phyloP scores from a whole-genome alignment of 2,329 filamentous ascomycete genomes.

The Fusarium agapanthi region DNA sequence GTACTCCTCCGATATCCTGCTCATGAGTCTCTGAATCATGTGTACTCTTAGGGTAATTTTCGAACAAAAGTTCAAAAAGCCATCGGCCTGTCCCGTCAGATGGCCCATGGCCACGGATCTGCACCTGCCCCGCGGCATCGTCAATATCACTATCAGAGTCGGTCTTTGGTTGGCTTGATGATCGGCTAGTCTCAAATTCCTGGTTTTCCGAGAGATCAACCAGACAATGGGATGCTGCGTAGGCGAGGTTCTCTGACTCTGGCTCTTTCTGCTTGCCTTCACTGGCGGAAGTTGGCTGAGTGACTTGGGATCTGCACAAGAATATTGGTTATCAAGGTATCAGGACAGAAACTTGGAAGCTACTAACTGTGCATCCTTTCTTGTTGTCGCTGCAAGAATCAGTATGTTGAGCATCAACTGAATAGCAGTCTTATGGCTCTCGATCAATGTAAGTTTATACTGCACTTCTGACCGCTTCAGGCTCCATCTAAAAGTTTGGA shows the following conservation, averaged over 20 bases:
- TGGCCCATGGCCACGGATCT: background rate
- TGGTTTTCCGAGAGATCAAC: background rate
- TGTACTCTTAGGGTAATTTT: background rate
- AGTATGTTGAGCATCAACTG: background rate
- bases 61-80: background rate
- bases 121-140: rapidly evolving
- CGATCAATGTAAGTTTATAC: background rate
- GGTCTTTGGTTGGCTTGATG: rapidly evolving
- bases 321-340: background rate
- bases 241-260: background rate
- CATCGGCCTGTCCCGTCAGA: background rate
- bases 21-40: background rate
- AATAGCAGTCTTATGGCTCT: background rate
- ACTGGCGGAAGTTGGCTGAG: rapidly evolving
- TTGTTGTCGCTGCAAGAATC: background rate
- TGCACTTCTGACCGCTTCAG: background rate
- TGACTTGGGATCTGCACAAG: background rate
- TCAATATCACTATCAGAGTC: background rate
- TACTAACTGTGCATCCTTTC: background rate
- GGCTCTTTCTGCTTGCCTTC: background rate
- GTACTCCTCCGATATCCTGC: rapidly evolving
- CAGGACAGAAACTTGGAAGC: rapidly evolving
- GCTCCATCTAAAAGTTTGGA: background rate
- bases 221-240: background rate
- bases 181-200: rapidly evolving